These are phyloP conservation scores for Trichoderma citrinoviride DNA, from an alignment of 2,329 filamentous ascomycete genomes.

Conservation along the genomic window DNA sequence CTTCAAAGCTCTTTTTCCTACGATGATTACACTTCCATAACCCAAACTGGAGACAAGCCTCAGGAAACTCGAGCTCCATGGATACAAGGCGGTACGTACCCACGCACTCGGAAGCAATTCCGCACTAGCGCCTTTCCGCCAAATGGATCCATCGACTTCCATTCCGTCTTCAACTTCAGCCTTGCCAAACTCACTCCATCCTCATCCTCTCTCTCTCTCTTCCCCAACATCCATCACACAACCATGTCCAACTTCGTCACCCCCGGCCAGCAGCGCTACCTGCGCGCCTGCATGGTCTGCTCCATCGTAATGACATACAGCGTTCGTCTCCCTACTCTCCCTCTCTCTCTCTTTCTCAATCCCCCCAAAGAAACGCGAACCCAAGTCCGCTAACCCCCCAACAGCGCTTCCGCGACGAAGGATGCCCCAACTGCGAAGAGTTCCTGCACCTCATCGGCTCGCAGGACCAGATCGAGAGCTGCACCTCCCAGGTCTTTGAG, in stretches of 20 bases:
- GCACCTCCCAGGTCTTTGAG: conserved; percentile 95
- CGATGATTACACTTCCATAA: no score
- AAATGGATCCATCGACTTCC: neutral
- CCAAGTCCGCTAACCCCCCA: neutral
- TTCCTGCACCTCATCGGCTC: conserved; percentile 81
- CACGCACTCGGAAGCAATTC: conserved; percentile 6
- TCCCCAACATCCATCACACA: neutral
- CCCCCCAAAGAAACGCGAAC: neutral
- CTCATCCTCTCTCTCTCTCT: neutral
- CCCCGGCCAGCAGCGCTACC: conserved; percentile 73
- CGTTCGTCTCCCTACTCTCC: conserved; percentile 46
- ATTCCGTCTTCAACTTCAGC: conserved; percentile 1
- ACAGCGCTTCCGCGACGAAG: conserved; percentile 79
- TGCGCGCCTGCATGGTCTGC: conserved; percentile 98
- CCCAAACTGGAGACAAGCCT: no score
- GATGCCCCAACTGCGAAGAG: conserved; percentile 95
- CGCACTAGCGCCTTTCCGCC: conserved; percentile 18
- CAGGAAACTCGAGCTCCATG: no score
- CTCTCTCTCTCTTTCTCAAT: neutral
- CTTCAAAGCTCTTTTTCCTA: no score
- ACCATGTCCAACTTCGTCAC: conserved; percentile 32
- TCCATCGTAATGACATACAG: conserved; percentile 83
- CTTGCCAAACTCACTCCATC: neutral
- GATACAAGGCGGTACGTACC: neutral
- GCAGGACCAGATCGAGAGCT: conserved; percentile 80